phyloP scores from a whole-genome alignment of 129 eudicot genomes.

The Flaveria sonorensis region DNA sequence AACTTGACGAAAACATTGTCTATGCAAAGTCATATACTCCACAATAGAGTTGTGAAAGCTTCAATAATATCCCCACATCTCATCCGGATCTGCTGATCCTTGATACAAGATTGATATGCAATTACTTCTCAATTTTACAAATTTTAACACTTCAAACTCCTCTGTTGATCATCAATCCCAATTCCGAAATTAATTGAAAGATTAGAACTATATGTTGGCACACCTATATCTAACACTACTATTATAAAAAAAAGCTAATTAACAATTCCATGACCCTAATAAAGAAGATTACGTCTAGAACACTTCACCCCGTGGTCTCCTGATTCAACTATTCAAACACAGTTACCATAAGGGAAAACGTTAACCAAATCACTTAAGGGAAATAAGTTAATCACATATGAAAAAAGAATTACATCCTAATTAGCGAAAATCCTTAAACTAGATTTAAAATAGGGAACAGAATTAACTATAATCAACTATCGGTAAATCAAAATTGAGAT shows the following conservation, averaged over 20 bases:
- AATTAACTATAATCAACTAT: not conserved
- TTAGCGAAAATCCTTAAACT: not conserved
- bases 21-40: not conserved
- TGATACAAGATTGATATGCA: not conserved
- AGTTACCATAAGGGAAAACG: too few species aligned
- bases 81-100: not conserved
- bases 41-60: not conserved
- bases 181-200: not conserved
- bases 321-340: not conserved
- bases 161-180: not conserved
- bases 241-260: not conserved
- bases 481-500: not conserved
- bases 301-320: not conserved
- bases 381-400: not conserved
- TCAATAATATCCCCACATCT: not conserved
- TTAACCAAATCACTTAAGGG: not conserved
- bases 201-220: not conserved
- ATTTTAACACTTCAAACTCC: conserved; percentile 2
- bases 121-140: not conserved
- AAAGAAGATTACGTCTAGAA: conserved; percentile 16
- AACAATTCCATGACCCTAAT: not conserved
- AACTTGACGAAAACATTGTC: not conserved
- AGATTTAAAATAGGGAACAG: not conserved
- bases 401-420: not conserved
- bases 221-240: not conserved